These are phyloP conservation scores for Aspergillus novofumigatus DNA, from an alignment of 2,329 filamentous ascomycete species.

Conservation along the genomic window DNA sequence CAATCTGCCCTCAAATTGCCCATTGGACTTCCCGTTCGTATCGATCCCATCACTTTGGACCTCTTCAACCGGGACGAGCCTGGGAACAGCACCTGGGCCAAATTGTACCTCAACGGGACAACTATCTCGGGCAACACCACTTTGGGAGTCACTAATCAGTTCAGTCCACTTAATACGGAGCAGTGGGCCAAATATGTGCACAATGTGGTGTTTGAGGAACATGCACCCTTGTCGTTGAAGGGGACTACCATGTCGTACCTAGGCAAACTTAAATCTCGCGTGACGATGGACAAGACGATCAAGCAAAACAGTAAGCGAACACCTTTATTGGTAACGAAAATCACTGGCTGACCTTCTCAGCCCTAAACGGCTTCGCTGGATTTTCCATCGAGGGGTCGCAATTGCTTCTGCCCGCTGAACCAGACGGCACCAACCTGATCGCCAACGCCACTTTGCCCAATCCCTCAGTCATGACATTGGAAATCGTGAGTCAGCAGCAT, in stretches of 20 bases:
- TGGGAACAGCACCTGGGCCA: slow-evolving; percentile 26
- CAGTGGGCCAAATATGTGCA: slow-evolving; percentile 32
- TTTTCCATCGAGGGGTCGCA: slow-evolving; percentile 46
- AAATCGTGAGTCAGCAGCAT: slow-evolving; percentile 34
- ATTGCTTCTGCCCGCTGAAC: slow-evolving; percentile 39
- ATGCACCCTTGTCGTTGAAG: slow-evolving; percentile 22
- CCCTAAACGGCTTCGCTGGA: slow-evolving; percentile 49
- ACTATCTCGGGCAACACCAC: slow-evolving; percentile 35
- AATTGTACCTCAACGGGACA: slow-evolving; percentile 18
- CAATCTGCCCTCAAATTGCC: slow-evolving; percentile 35
- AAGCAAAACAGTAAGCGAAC: slow-evolving; percentile 29
- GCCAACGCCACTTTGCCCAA: slow-evolving; percentile 55
- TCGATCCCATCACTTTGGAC: slow-evolving; percentile 31
- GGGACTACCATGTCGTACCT: slow-evolving; percentile 28
- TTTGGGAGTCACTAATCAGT: slow-evolving; percentile 19
- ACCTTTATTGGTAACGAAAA: background rate
- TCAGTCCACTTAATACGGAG: slow-evolving; percentile 24
- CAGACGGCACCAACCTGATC: slow-evolving; percentile 50
- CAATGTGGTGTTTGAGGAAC: slow-evolving; percentile 25
- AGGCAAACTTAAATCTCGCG: slow-evolving; percentile 29
- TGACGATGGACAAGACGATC: slow-evolving; percentile 33
- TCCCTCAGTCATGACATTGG: slow-evolving; percentile 52
- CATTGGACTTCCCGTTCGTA: slow-evolving; percentile 31
- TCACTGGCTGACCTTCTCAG: slow-evolving; percentile 29
- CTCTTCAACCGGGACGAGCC: slow-evolving; percentile 31